A percentile compares a stretch with the other conserved stretches of the same genome.
Conservation (phyloP, 306 rosid genomes). For the Albizia julibrissin region DNA sequence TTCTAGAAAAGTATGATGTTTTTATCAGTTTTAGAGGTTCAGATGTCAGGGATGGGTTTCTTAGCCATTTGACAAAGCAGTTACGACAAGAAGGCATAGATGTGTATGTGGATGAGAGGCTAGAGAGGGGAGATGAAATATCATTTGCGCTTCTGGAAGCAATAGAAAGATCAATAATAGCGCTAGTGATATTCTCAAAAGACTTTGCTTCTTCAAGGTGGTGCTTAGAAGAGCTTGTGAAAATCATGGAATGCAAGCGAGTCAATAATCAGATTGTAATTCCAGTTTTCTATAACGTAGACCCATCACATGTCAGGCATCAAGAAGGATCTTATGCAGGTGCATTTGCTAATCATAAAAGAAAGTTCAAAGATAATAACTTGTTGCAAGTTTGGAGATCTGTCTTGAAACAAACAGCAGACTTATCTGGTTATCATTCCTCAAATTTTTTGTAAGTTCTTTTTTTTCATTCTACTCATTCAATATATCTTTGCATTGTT, state of each 20-base stretch:
- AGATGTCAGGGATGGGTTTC: background rate
- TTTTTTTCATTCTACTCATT: background rate
- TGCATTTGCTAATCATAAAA: background rate
- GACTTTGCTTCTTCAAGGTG: conserved; percentile 17
- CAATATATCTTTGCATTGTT: background rate
- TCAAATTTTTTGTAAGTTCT: background rate
- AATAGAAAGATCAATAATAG: background rate
- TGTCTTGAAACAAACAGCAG: background rate
- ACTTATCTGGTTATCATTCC: background rate
- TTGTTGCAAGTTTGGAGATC: conserved; percentile 7
- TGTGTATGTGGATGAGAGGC: background rate
- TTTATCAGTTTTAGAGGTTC: background rate
- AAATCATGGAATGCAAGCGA: background rate
- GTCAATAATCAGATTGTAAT: background rate
- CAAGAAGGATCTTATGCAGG: background rate
- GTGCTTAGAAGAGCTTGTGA: conserved; percentile 11
- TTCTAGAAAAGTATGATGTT: background rate
- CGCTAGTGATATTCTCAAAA: background rate
- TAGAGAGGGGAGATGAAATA: conserved; percentile 5
- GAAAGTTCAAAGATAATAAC: background rate
- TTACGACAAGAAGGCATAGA: background rate
- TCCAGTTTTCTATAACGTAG: background rate
- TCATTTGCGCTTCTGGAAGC: background rate
- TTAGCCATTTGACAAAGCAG: background rate
- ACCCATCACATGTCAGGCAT: background rate